These are phyloP conservation scores for Alternaria arbusti DNA, from an alignment of 2,329 filamentous ascomycete species.

Conservation along the genomic window DNA sequence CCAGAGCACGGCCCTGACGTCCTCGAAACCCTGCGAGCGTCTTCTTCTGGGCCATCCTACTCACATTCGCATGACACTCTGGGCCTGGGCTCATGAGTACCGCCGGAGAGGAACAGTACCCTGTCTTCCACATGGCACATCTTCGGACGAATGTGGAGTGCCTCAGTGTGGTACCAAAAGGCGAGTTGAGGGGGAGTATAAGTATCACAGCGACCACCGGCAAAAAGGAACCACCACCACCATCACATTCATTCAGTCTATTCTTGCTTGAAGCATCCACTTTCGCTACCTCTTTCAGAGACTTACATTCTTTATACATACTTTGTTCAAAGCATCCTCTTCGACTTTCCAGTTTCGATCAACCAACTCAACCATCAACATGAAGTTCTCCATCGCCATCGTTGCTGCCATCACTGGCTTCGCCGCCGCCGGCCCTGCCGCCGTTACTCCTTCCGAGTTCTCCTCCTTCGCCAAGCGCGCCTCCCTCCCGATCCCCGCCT, in stretches of 20 bases:
- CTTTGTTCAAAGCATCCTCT: constrained; percentile 17
- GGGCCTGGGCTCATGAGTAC: neutral
- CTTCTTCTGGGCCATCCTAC: neutral
- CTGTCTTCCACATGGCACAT: constrained; percentile 2
- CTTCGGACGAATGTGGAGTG: neutral
- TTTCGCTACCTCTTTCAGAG: constrained; percentile 18
- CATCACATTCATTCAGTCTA: constrained; percentile 27
- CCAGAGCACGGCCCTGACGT: neutral
- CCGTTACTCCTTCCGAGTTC: constrained; percentile 26
- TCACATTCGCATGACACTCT: neutral
- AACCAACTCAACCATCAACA: constrained; percentile 28
- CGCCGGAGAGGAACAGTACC: neutral
- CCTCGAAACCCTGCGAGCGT: neutral
- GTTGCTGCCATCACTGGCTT: constrained; percentile 36
- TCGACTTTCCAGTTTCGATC: constrained; percentile 21
- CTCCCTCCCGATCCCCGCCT: constrained; percentile 37
- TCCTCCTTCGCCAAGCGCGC: constrained; percentile 41
- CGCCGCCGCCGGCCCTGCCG: constrained; percentile 37
- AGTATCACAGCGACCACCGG: constrained; percentile 11
- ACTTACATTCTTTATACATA: constrained; percentile 29
- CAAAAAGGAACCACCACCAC: constrained; percentile 11
- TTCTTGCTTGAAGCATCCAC: constrained; percentile 34
- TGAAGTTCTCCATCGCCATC: constrained; percentile 41
- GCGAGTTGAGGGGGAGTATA: constrained; percentile 8
- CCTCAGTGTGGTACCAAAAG: neutral